Conservation (phyloP, 257 asterid species). For the Lavandula angustifolia region DNA sequence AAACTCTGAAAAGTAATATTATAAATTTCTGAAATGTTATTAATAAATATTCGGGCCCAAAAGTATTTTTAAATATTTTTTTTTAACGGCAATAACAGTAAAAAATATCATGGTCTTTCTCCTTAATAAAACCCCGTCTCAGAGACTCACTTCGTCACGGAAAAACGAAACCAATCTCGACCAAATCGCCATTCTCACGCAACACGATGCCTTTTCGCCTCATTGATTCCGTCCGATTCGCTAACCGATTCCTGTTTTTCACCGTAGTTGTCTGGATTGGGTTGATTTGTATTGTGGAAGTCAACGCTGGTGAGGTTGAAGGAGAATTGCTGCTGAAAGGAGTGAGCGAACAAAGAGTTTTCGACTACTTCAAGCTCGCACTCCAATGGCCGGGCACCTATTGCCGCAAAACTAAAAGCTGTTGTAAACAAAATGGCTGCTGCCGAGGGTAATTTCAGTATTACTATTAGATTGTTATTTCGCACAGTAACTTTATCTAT, state of each 20-base stretch:
- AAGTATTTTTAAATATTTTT: no score
- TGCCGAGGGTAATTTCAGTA: constrained; percentile 59
- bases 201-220: constrained; percentile 50
- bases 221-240: constrained; percentile 21
- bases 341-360: constrained; percentile 55
- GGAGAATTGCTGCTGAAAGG: constrained; percentile 37
- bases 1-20: no score
- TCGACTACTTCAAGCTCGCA: constrained; percentile 75
- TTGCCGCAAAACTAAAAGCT: constrained; percentile 56
- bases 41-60: no score
- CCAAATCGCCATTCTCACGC: constrained; percentile 13
- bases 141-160: constrained; percentile 25
- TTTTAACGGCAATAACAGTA: constrained; percentile 8
- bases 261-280: constrained; percentile 37
- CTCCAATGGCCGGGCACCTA: constrained; percentile 85
- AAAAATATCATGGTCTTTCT: not conserved
- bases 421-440: constrained; percentile 79
- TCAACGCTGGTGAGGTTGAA: constrained; percentile 36
- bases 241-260: constrained; percentile 33
- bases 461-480: not conserved
- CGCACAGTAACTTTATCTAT: no score
- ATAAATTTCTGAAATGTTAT: no score
- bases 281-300: constrained; percentile 36
- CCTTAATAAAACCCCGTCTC: not conserved
- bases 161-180: constrained; percentile 19